Evolutionary conservation across 2,329 filamentous ascomycete species (phyloP).

Genomic region (Nemania abortiva): DNA sequence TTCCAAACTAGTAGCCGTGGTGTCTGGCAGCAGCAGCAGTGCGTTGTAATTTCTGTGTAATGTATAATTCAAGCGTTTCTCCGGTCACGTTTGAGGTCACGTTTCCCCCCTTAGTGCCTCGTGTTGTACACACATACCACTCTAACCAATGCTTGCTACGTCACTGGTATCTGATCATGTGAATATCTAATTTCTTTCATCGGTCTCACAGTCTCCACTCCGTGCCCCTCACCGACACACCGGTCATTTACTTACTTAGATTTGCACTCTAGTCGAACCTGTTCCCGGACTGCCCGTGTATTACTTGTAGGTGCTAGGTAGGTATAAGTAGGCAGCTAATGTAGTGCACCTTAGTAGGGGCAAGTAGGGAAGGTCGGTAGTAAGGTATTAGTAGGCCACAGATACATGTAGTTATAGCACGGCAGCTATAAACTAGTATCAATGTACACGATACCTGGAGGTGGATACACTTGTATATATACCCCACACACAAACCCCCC

Average conservation of each 20-base stretch:
- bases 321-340: not conserved
- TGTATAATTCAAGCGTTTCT: not conserved
- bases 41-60: not conserved
- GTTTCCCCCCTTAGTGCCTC: not conserved
- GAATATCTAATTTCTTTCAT: slow-evolving; percentile 31
- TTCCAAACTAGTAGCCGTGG: not conserved
- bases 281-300: no score
- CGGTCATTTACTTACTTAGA: not conserved
- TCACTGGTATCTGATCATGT: slow-evolving; percentile 38
- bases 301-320: not conserved
- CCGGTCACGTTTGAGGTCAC: slow-evolving; percentile 2
- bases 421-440: not conserved
- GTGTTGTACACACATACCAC: slow-evolving; percentile 8
- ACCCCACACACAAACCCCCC: not conserved
- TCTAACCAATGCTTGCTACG: slow-evolving; percentile 29
- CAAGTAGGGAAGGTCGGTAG: not conserved
- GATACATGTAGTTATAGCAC: not conserved
- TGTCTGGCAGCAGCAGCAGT: not conserved
- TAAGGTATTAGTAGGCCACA: not conserved
- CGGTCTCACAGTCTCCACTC: slow-evolving; percentile 23
- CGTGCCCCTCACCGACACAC: slow-evolving; percentile 29
- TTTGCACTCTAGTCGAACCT: not conserved
- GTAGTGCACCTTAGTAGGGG: not conserved
- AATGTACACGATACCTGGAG: not conserved
- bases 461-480: not conserved